Conservation (phyloP, 345 rosid species). For the Noccaea bulbosa region DNA sequence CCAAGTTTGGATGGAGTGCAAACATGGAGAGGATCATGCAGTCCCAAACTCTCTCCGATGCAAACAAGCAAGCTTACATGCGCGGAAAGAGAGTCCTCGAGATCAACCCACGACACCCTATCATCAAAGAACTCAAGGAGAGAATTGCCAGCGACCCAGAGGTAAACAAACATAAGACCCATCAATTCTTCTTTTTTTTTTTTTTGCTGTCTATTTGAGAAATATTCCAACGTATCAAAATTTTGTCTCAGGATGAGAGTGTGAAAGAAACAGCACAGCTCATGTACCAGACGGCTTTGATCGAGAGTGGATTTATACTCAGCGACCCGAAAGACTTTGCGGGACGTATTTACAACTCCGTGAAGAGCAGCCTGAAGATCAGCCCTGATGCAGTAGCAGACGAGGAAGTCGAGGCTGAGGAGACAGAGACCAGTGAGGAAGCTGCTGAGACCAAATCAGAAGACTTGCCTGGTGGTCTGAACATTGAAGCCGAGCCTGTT, state of each 20-base stretch:
- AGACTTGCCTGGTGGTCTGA: slow-evolving; percentile 43
- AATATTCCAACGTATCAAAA: not conserved
- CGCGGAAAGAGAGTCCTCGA: slow-evolving; percentile 93
- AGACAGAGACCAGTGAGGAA: slow-evolving; percentile 47
- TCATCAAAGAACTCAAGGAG: slow-evolving; percentile 90
- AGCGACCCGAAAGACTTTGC: slow-evolving; percentile 90
- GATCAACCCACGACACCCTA: slow-evolving; percentile 95
- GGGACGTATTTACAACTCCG: slow-evolving; percentile 71
- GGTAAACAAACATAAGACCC: slow-evolving; percentile 49
- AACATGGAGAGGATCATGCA: slow-evolving; percentile 99
- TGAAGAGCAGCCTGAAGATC: slow-evolving; percentile 72
- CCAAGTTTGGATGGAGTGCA: slow-evolving; percentile 96
- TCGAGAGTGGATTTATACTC: slow-evolving; percentile 92
- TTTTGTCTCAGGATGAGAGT: slow-evolving; percentile 62
- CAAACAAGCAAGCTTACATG: slow-evolving; percentile 92
- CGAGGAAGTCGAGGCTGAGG: slow-evolving; percentile 77
- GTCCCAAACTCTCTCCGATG: slow-evolving; percentile 91
- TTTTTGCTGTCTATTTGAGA: not conserved
- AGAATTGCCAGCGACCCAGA: slow-evolving; percentile 78
- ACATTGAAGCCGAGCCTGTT: slow-evolving; percentile 44
- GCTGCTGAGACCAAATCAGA: slow-evolving; percentile 38
- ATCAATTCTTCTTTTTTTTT: not conserved
- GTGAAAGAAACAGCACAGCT: slow-evolving; percentile 85
- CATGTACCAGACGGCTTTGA: slow-evolving; percentile 87
- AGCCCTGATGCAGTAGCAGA: slow-evolving; percentile 78